phyloP scores from a whole-genome alignment of 1,284 basidiomycete species.

The Boletellus dicymbophilus region DNA sequence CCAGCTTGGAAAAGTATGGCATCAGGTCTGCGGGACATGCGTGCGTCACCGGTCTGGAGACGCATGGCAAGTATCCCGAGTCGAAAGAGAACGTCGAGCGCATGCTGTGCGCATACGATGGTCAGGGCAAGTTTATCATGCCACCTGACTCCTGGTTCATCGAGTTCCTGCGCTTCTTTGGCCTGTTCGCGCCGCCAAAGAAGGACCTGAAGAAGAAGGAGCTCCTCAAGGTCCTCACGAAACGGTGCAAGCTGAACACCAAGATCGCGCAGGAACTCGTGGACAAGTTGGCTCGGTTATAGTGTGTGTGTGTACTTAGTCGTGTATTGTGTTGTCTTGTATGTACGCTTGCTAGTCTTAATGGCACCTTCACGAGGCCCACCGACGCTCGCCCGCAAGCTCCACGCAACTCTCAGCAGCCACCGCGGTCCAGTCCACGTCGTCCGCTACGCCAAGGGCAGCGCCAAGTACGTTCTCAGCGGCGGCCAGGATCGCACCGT shows the following conservation, averaged over 20 bases:
- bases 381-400: conserved; percentile 54
- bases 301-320: not conserved
- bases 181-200: conserved; percentile 9
- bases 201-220: conserved; percentile 17
- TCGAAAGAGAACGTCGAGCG: conserved; percentile 18
- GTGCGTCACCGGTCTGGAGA: conserved; percentile 36
- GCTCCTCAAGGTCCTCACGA: conserved; percentile 19
- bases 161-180: conserved; percentile 22
- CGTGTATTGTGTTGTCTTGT: not conserved
- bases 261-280: conserved; percentile 16
- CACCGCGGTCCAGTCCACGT: conserved; percentile 87
- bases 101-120: conserved; percentile 14
- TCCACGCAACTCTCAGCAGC: conserved; percentile 58
- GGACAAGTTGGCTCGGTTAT: conserved; percentile 8
- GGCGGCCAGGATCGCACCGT: conserved; percentile 92
- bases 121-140: conserved; percentile 21
- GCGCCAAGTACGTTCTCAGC: conserved; percentile 85
- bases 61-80: conserved; percentile 16
- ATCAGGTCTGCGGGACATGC: conserved; percentile 32
- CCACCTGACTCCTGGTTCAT: conserved; percentile 26
- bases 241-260: conserved; percentile 22
- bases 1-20: conserved; percentile 19
- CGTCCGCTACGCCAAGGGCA: conserved; percentile 83
- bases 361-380: conserved; percentile 72
- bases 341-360: not conserved